Conservation (phyloP, 192 early-diverging fungal species). For the Coemansia guatemalensis region DNA sequence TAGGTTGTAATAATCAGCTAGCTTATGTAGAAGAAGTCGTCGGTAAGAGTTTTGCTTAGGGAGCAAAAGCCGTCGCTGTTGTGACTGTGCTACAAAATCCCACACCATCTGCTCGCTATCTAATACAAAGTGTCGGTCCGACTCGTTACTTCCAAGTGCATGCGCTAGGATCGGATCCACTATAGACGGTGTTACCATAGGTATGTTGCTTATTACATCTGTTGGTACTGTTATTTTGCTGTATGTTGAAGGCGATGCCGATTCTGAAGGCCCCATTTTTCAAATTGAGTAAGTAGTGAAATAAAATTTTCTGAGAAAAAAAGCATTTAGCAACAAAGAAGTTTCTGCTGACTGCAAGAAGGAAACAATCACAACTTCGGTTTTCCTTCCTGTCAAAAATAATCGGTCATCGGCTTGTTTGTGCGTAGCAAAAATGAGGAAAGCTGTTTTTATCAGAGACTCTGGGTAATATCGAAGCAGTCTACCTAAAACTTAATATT, state of each 20-base stretch:
- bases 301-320: conserved; percentile 3
- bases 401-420: background rate
- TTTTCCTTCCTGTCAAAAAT: too few species aligned
- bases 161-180: conserved; percentile 15
- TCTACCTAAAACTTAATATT: too few species aligned
- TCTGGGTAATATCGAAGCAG: too few species aligned
- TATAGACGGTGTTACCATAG: too few species aligned
- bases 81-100: conserved; percentile 13
- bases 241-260: too few species aligned
- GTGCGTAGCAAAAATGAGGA: background rate
- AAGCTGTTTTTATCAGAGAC: too few species aligned
- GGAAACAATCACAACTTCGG: too few species aligned
- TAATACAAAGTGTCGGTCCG: conserved; percentile 23
- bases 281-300: background rate
- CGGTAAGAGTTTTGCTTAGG: conserved; percentile 34
- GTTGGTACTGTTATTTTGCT: too few species aligned
- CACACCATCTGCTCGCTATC: conserved; percentile 9
- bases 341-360: too few species aligned
- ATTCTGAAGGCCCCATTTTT: too few species aligned
- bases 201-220: too few species aligned
- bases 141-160: conserved; percentile 11
- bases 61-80: conserved; percentile 6
- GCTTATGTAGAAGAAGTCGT: conserved; percentile 23
- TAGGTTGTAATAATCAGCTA: conserved; percentile 26
- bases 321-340: background rate